Base-by-base conservation (phyloP, 257 asterid genomes). In the Parsonsia alboflavescens region DNA sequence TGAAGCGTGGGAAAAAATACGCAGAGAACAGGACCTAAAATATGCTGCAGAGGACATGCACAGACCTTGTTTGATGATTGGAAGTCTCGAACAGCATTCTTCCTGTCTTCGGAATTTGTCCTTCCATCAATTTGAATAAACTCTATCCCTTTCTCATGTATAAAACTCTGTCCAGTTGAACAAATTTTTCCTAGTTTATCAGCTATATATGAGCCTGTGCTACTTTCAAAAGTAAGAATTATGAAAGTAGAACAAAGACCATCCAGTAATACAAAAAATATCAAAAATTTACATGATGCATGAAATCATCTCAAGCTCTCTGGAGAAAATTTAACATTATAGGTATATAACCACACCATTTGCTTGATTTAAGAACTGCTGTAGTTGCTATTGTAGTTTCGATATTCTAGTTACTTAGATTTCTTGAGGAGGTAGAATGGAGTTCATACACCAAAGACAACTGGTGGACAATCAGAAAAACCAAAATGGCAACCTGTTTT, bases 41-140 rank as follows among this genome's bases (percentile, higher is more conserved):
- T 54, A 61, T 54, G 66, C 48, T 77, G 66, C 75, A 77, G 53
- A 71, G 72, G 79, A 73, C 57, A 70, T 64, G 79, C 61, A 44
- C 74, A 0, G 74, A 89, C 97, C 99, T 92, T 86, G 76, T 81
- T 82, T 72, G 91, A 91, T 41, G 86, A 86, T 77, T 92, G 99
- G 82, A 94, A 94, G 74, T 90, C 81, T 76, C 82, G 88, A 74
- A 92, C 87, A 72, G 96, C 96, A 52, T 79, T 76, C 83, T 90
- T 89, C 75, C 99, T 86, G 63, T 94, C 98, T 26, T 58, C 58
- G 72, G 96, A 83, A 65, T 39, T 41, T 50, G 85, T 66, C 22
- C 85, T 80, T 83, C 96, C 88, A 79, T 94, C 97, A 83, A 94
- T 86, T 41, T 98, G 97, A 73, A 94, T 88, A 89, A 80, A 85